phyloP scores from a whole-genome alignment of 768 basidiomycete species.

The Tephrocybe sp. region DNA sequence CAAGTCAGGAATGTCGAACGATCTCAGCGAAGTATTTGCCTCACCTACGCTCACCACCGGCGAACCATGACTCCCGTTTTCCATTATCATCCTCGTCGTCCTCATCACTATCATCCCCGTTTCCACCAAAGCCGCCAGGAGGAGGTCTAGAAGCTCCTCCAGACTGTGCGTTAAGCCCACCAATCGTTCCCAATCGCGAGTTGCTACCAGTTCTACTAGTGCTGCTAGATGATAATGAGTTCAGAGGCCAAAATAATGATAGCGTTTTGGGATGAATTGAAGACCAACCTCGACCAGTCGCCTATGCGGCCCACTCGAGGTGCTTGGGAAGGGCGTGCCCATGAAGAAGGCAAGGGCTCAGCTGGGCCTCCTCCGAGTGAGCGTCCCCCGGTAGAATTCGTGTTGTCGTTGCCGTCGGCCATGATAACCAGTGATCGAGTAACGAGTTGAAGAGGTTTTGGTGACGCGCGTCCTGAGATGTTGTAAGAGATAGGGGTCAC shows the following conservation, averaged over 20 bases:
- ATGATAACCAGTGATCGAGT: constrained; percentile 21
- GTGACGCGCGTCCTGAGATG: constrained; percentile 4
- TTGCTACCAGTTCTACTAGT: constrained; percentile 12
- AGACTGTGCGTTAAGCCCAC: constrained; percentile 18
- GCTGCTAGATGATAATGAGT: constrained; percentile 3
- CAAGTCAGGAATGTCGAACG: neutral
- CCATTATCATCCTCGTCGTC: constrained; percentile 54
- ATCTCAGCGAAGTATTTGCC: neutral
- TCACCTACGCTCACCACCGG: constrained; percentile 93
- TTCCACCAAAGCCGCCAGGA: constrained; percentile 16
- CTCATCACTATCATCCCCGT: constrained; percentile 33
- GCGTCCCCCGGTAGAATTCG: constrained; percentile 25
- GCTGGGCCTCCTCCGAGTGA: constrained; percentile 46
- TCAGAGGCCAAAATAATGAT: constrained; percentile 1
- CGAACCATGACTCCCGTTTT: constrained; percentile 72
- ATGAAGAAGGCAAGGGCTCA: constrained; percentile 47
- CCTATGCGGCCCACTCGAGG: constrained; percentile 54
- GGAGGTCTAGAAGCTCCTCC: constrained; percentile 7
- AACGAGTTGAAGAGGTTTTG: neutral
- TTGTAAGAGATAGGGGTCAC: neutral
- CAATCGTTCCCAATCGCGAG: constrained; percentile 29
- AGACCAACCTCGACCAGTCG: constrained; percentile 39
- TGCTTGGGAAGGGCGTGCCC: constrained; percentile 37
- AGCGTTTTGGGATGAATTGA: too few relatives aligned
- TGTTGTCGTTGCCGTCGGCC: constrained; percentile 32